A percentile compares a stretch with the other conserved stretches of the same genome.
Evolutionary conservation across 768 basidiomycete species (phyloP).

Genomic region (Auricularia sp.): DNA sequence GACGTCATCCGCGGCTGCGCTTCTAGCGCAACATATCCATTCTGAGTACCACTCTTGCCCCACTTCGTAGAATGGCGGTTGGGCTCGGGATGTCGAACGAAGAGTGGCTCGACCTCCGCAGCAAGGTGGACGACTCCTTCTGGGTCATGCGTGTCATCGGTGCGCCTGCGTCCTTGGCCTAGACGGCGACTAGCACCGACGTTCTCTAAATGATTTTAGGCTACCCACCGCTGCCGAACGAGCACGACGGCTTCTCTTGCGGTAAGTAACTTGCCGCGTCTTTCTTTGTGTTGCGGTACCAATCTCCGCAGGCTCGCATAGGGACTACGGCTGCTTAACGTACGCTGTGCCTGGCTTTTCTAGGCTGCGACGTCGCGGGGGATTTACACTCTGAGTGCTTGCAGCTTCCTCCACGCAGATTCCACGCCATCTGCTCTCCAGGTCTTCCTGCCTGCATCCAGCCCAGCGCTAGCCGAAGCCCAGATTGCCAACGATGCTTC

Average conservation of each 20-base stretch:
- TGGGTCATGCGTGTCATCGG: constrained; percentile 86
- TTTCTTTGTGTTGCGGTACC: no score
- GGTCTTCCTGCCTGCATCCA: constrained; percentile 50
- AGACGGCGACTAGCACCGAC: neutral
- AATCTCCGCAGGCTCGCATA: constrained; percentile 49
- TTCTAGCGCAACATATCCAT: no score
- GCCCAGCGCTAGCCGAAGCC: neutral
- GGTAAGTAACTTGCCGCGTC: constrained; percentile 16
- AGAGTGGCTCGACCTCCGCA: constrained; percentile 61
- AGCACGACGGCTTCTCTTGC: constrained; percentile 77
- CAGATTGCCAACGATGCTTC: neutral
- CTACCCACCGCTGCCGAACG: constrained; percentile 76
- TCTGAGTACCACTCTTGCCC: neutral
- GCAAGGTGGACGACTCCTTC: constrained; percentile 72
- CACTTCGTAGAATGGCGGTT: constrained; percentile 54
- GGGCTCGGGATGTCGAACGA: constrained; percentile 63
- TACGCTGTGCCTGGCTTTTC: constrained; percentile 24
- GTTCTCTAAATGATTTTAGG: constrained; percentile 29
- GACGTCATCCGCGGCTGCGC: no score
- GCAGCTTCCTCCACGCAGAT: constrained; percentile 78
- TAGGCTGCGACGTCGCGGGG: neutral
- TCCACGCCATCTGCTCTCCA: constrained; percentile 71
- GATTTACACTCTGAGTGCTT: neutral
- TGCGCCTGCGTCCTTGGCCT: constrained; percentile 15
- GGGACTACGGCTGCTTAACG: constrained; percentile 89